Conservation (phyloP, 2,329 filamentous ascomycete species). For the Hirsutella minnesotensis region DNA sequence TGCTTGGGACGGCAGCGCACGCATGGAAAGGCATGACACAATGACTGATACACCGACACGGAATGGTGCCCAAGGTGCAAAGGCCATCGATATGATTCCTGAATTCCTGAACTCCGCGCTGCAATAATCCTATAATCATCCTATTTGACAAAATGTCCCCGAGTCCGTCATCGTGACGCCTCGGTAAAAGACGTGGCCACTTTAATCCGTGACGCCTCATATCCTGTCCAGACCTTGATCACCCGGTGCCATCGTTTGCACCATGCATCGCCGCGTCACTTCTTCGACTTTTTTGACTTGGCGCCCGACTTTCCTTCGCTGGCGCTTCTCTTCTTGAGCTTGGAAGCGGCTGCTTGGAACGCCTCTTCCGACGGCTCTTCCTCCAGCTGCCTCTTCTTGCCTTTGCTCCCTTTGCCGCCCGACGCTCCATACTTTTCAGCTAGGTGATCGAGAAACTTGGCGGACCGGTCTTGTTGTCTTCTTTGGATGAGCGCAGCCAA, state of each 20-base stretch:
- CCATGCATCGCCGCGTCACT: background rate
- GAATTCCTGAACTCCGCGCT: too few species aligned
- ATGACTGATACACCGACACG: background rate
- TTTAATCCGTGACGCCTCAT: background rate
- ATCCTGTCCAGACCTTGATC: background rate
- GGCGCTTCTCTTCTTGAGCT: conserved; percentile 21
- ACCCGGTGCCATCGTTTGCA: background rate
- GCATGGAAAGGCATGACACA: background rate
- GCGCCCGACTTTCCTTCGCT: background rate
- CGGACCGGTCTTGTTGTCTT: conserved; percentile 51
- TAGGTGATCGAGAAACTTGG: conserved; percentile 57
- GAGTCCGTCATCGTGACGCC: background rate
- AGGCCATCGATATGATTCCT: background rate
- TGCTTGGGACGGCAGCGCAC: too few species aligned
- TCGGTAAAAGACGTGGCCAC: background rate
- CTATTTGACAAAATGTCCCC: background rate
- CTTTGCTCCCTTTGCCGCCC: conserved; percentile 32
- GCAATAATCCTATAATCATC: background rate
- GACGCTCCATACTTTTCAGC: conserved; percentile 61
- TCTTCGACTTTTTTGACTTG: conserved; percentile 1
- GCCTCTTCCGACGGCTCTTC: conserved; percentile 52
- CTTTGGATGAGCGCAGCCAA: conserved; percentile 66
- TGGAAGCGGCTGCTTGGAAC: conserved; percentile 44
- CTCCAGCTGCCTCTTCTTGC: conserved; percentile 43
- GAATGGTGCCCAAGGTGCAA: background rate